Conservation (phyloP, 2,329 filamentous ascomycete species). For the Aspergillus hortae region DNA sequence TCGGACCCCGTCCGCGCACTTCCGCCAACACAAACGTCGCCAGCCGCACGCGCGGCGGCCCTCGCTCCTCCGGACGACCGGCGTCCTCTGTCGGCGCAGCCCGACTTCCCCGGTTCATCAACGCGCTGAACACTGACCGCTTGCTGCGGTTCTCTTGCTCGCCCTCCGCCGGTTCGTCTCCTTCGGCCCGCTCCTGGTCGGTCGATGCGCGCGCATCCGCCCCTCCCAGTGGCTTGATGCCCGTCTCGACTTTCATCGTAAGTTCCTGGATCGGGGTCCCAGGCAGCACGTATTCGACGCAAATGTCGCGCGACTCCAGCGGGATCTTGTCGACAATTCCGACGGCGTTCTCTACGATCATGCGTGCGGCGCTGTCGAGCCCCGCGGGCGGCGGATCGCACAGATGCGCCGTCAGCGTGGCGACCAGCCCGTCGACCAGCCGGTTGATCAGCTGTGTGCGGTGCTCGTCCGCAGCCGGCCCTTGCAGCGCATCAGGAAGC, state of each 20-base stretch:
- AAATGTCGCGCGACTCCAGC: constrained; percentile 85
- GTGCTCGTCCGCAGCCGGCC: constrained; percentile 63
- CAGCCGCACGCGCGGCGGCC: constrained; percentile 60
- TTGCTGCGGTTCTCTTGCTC: constrained; percentile 23
- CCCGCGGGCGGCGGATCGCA: constrained; percentile 73
- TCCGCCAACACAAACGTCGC: constrained; percentile 72
- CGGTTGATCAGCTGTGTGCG: constrained; percentile 66
- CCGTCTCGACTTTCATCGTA: constrained; percentile 79
- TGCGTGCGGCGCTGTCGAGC: constrained; percentile 81
- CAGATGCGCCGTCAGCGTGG: constrained; percentile 68
- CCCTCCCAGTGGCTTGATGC: constrained; percentile 56
- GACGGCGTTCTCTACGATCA: constrained; percentile 89
- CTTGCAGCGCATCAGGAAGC: constrained; percentile 67
- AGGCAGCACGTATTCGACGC: constrained; percentile 79
- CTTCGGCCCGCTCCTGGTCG: constrained; percentile 16
- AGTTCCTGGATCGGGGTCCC: constrained; percentile 66
- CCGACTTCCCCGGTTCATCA: constrained; percentile 29
- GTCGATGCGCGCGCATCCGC: constrained; percentile 11
- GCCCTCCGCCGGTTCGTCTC: background rate
- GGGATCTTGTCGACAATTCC: constrained; percentile 83
- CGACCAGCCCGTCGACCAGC: constrained; percentile 65
- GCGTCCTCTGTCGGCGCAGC: constrained; percentile 14
- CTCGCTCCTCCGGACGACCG: constrained; percentile 7
- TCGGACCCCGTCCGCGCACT: constrained; percentile 60
- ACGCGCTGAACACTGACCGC: constrained; percentile 40